These are phyloP conservation scores for Kodamaea nitidulidarum DNA, from an alignment of 805 yeast genomes.

Conservation along the genomic window DNA sequence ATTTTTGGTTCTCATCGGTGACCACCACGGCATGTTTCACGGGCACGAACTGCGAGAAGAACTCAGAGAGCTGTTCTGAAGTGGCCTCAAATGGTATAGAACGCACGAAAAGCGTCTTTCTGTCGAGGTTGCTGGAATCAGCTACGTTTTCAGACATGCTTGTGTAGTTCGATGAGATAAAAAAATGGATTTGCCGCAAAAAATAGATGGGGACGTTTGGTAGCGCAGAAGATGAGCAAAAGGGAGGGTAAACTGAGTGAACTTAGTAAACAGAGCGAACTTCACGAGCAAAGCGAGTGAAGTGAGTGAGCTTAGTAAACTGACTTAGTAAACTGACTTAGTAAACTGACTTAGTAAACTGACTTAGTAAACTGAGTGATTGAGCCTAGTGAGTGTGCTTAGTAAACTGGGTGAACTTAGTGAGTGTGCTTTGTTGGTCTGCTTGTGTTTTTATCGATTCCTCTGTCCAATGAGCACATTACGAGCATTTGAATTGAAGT, in stretches of 20 bases:
- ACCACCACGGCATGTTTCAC: slow-evolving; percentile 94
- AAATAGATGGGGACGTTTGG: not conserved
- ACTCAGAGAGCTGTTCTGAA: slow-evolving; percentile 74
- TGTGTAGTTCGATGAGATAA: not conserved
- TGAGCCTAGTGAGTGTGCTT: too few species aligned
- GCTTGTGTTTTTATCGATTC: too few species aligned
- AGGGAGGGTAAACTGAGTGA: not conserved
- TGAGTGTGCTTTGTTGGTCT: too few species aligned
- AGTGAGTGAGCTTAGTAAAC: not conserved
- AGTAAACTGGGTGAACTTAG: too few species aligned
- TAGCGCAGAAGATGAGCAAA: slow-evolving; percentile 1
- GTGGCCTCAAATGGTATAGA: slow-evolving; percentile 79
- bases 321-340: too few species aligned
- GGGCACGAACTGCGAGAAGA: slow-evolving; percentile 88
- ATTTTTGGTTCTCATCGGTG: slow-evolving; percentile 66
- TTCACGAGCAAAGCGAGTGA: too few species aligned
- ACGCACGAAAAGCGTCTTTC: slow-evolving; percentile 78
- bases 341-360: too few species aligned
- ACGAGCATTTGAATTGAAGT: too few species aligned
- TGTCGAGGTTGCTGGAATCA: slow-evolving; percentile 40
- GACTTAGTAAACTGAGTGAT: too few species aligned
- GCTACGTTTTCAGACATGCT: not conserved
- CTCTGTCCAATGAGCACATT: too few species aligned
- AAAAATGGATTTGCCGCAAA: not conserved
- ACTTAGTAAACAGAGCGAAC: too few species aligned